Percentiles rank a stretch among this genome's conserved stretches.
Evolutionary conservation across 371 early-diverging fungal species (phyloP).

Genomic region (Umbelopsis sp.): DNA sequence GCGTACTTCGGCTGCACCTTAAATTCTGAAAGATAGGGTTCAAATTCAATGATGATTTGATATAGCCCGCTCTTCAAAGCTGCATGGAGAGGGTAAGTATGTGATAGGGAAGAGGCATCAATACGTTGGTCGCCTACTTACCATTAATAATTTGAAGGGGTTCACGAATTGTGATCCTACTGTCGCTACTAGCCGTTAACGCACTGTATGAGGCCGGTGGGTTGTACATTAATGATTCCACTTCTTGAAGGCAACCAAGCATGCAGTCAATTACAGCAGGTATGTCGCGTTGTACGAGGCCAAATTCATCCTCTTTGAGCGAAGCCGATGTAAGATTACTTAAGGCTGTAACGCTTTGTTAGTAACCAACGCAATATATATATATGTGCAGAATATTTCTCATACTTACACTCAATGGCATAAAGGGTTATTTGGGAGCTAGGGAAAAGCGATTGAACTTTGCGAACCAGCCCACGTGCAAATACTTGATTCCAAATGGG

Average conservation of each 20-base stretch:
- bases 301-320: conserved; percentile 53
- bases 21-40: conserved; percentile 39
- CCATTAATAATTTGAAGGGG: conserved; percentile 20
- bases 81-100: conserved; percentile 24
- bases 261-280: conserved; percentile 48
- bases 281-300: conserved; percentile 60
- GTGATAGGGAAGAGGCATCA: conserved; percentile 5
- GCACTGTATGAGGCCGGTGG: conserved; percentile 37
- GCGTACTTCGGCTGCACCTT: conserved; percentile 38
- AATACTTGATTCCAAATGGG: conserved; percentile 8
- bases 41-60: conserved; percentile 50
- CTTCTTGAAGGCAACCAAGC: conserved; percentile 41
- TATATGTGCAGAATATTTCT: neutral
- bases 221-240: conserved; percentile 35
- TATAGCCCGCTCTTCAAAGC: conserved; percentile 57
- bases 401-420: conserved; percentile 52
- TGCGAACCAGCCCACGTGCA: conserved; percentile 16
- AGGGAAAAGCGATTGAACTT: conserved; percentile 39
- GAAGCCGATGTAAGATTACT: conserved; percentile 54
- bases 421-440: conserved; percentile 49
- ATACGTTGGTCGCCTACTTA: neutral
- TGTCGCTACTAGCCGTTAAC: conserved; percentile 18
- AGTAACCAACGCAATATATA: neutral
- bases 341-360: conserved; percentile 32
- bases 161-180: conserved; percentile 26